Conservation (phyloP, 2,329 filamentous ascomycete species). For the Arthrobotrys conoides region DNA sequence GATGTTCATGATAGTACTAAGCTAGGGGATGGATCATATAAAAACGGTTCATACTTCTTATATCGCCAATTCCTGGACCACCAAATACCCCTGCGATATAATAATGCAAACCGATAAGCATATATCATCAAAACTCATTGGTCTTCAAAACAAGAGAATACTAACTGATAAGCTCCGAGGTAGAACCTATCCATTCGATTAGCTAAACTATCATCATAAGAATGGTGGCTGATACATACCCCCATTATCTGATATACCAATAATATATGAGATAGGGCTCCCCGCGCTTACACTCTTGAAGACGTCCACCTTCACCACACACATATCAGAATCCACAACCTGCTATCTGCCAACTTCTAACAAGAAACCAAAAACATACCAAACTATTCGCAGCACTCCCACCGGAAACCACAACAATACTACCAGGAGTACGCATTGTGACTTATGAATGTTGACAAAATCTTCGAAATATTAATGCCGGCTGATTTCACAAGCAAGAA, state of each 20-base stretch:
- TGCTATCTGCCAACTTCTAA: not conserved
- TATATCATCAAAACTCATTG: not conserved
- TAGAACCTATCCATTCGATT: constrained; percentile 72
- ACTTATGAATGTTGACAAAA: not conserved
- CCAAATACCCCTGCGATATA: constrained; percentile 89
- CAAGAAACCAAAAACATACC: constrained; percentile 16
- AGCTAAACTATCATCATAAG: not conserved
- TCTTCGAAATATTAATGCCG: not conserved
- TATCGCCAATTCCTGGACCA: constrained; percentile 86
- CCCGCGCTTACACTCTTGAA: constrained; percentile 57
- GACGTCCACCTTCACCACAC: constrained; percentile 46
- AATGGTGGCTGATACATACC: constrained; percentile 65
- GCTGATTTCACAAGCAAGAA: too few species aligned
- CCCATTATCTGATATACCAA: constrained; percentile 96
- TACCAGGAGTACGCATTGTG: constrained; percentile 22
- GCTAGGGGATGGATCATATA: not conserved
- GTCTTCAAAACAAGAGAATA: too few species aligned
- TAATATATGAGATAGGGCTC: constrained; percentile 75
- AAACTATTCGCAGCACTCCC: constrained; percentile 59
- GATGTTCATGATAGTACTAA: not conserved
- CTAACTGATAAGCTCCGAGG: constrained; percentile 75
- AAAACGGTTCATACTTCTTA: constrained; percentile 73
- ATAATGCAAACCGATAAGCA: not conserved
- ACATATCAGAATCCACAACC: not conserved
- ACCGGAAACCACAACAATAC: constrained; percentile 56